These are phyloP conservation scores for Verticillium nubilum DNA, from an alignment of 2,329 filamentous ascomycete genomes.

Conservation along the genomic window DNA sequence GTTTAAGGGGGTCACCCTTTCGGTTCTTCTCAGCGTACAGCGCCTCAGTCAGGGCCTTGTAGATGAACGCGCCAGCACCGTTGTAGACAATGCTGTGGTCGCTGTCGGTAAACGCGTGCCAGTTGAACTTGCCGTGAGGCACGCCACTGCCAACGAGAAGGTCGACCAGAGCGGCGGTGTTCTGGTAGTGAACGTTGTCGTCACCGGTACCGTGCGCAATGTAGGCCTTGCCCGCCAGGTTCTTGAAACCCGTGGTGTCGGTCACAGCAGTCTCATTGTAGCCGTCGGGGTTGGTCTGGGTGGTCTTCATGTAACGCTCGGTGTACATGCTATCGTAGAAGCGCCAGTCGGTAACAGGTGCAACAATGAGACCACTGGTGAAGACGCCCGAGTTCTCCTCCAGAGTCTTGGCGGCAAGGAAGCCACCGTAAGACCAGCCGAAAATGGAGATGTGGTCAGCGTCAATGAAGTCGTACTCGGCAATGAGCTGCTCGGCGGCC, in stretches of 20 bases:
- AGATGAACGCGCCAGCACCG: conserved; percentile 50
- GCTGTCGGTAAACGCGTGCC: conserved; percentile 60
- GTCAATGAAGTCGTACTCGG: conserved; percentile 49
- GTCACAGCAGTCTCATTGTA: conserved; percentile 58
- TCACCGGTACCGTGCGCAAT: conserved; percentile 64
- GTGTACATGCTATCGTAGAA: conserved; percentile 70
- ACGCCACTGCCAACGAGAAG: conserved; percentile 54
- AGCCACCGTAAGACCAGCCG: conserved; percentile 66
- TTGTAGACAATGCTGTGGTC: conserved; percentile 59
- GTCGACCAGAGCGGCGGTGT: conserved; percentile 56
- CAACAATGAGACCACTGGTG: conserved; percentile 57
- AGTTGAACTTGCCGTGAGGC: conserved; percentile 55
- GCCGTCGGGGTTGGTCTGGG: conserved; percentile 48
- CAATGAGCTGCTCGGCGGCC: conserved; percentile 52
- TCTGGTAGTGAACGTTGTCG: conserved; percentile 69
- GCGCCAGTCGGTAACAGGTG: conserved; percentile 63
- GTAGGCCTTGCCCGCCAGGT: conserved; percentile 52
- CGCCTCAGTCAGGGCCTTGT: conserved; percentile 56
- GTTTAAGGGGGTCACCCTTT: conserved; percentile 19
- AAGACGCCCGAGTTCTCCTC: conserved; percentile 57
- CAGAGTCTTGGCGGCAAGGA: conserved; percentile 60
- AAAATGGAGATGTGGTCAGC: conserved; percentile 57
- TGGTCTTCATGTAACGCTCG: conserved; percentile 66
- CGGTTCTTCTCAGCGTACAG: conserved; percentile 58
- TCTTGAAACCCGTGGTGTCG: conserved; percentile 54